Percentiles rank a stretch among this genome's conserved stretches.
Evolutionary conservation across 768 basidiomycete species (phyloP).

Genomic region (Mycena alexandri): DNA sequence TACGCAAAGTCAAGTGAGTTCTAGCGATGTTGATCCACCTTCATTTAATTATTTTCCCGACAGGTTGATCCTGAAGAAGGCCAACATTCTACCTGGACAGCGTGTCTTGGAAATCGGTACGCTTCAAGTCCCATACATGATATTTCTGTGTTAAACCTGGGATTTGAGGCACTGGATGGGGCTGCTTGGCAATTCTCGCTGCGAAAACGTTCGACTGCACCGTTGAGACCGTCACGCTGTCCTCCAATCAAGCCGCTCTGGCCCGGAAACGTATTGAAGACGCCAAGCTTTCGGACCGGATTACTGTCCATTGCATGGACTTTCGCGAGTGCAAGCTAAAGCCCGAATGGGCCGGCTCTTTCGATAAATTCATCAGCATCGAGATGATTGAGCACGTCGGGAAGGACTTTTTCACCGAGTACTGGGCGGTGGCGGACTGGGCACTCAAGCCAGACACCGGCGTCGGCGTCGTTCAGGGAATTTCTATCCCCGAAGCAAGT

Average conservation of each 20-base stretch:
- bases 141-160: background rate
- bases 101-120: slow-evolving; percentile 62
- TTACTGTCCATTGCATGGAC: slow-evolving; percentile 67
- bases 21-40: background rate
- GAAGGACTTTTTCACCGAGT: slow-evolving; percentile 60
- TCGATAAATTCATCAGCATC: slow-evolving; percentile 66
- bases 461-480: slow-evolving; percentile 67
- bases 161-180: slow-evolving; percentile 63
- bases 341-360: slow-evolving; percentile 58
- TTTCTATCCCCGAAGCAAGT: slow-evolving; percentile 67
- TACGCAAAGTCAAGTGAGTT: slow-evolving; percentile 38
- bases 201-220: slow-evolving; percentile 58
- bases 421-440: slow-evolving; percentile 63
- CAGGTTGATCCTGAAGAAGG: slow-evolving; percentile 60
- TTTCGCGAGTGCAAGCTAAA: slow-evolving; percentile 58
- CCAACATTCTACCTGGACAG: slow-evolving; percentile 60
- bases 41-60: background rate
- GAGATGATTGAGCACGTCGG: slow-evolving; percentile 74
- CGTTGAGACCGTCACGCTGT: slow-evolving; percentile 68
- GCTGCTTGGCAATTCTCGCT: slow-evolving; percentile 62
- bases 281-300: slow-evolving; percentile 53
- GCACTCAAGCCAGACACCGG: slow-evolving; percentile 59
- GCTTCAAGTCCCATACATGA: background rate
- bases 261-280: slow-evolving; percentile 56
- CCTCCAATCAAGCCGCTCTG: slow-evolving; percentile 61